Conservation (phyloP, 2,329 filamentous ascomycete genomes). For the Malbranchea cinnamomea region DNA sequence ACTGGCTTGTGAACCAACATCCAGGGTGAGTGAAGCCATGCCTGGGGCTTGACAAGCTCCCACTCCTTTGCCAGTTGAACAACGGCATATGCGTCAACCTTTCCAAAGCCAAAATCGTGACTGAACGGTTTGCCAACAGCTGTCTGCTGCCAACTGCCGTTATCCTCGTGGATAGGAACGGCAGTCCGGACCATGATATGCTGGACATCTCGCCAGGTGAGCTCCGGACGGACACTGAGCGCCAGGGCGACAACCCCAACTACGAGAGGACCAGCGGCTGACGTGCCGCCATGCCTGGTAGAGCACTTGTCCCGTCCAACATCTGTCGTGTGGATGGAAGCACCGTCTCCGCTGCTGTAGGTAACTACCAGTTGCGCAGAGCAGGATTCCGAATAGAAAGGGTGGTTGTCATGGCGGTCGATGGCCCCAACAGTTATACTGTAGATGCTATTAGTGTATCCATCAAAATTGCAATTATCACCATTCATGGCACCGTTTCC, state of each 20-base stretch:
- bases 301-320: slow-evolving; percentile 73
- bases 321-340: slow-evolving; percentile 92
- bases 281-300: slow-evolving; percentile 77
- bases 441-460: slow-evolving; percentile 99
- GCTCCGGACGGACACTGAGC: slow-evolving; percentile 66
- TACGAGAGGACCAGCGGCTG: slow-evolving; percentile 81
- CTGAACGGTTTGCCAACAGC: slow-evolving; percentile 74
- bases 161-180: slow-evolving; percentile 59
- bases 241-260: slow-evolving; percentile 86
- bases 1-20: slow-evolving; percentile 74
- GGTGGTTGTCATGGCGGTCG: slow-evolving; percentile 72
- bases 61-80: slow-evolving; percentile 77
- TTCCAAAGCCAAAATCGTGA: slow-evolving; percentile 91
- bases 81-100: slow-evolving; percentile 74
- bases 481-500: slow-evolving; percentile 77
- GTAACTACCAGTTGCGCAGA: slow-evolving; percentile 92
- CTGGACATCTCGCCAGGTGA: slow-evolving; percentile 90
- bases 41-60: slow-evolving; percentile 82
- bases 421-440: slow-evolving; percentile 93
- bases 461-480: slow-evolving; percentile 98
- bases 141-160: slow-evolving; percentile 68
- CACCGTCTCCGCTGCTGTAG: slow-evolving; percentile 79
- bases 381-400: slow-evolving; percentile 92
- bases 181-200: slow-evolving; percentile 78
- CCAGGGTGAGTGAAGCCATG: slow-evolving; percentile 91